Percentiles rank a stretch among this genome's conserved stretches.
Evolutionary conservation across 306 rosid species (phyloP).

Genomic region (Vigna hirtella): DNA sequence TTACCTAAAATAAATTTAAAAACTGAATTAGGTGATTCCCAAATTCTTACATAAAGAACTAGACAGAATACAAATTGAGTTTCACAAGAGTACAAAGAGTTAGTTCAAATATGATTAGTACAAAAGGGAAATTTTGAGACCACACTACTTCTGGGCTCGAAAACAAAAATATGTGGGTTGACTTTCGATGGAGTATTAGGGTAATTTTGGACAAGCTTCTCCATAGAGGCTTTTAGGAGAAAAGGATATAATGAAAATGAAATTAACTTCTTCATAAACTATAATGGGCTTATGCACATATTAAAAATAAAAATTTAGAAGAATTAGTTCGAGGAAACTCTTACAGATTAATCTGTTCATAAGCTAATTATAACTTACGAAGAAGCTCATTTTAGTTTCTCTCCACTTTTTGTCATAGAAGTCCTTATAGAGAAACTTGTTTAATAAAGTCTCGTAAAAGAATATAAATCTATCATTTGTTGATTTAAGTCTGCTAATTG

Average conservation of each 20-base stretch:
- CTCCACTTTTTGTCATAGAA: too few species aligned
- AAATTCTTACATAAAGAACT: slow-evolving; percentile 34
- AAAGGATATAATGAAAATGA: too few species aligned
- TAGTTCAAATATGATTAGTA: slow-evolving; percentile 2
- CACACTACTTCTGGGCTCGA: slow-evolving; percentile 1
- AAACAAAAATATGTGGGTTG: slow-evolving; percentile 10
- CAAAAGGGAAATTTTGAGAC: neutral
- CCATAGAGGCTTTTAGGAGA: too few species aligned
- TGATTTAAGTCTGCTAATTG: neutral
- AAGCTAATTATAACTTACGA: too few species aligned
- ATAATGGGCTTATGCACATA: too few species aligned
- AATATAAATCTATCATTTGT: neutral
- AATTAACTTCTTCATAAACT: too few species aligned
- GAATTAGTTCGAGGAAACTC: too few species aligned
- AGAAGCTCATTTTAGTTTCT: too few species aligned
- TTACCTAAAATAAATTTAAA: slow-evolving; percentile 59
- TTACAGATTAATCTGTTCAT: too few species aligned
- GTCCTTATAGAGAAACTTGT: too few species aligned
- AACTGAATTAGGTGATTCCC: slow-evolving; percentile 31
- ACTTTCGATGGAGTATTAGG: neutral
- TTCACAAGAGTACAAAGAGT: slow-evolving; percentile 18
- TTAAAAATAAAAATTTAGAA: too few species aligned
- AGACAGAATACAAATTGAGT: slow-evolving; percentile 16
- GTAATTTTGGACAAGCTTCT: too few species aligned
- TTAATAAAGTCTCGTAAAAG: neutral